Percentiles rank a stretch among this genome's conserved stretches.
Conservation (phyloP, 1,139 yeast genomes). For the Yamadazyma jaroonii region DNA sequence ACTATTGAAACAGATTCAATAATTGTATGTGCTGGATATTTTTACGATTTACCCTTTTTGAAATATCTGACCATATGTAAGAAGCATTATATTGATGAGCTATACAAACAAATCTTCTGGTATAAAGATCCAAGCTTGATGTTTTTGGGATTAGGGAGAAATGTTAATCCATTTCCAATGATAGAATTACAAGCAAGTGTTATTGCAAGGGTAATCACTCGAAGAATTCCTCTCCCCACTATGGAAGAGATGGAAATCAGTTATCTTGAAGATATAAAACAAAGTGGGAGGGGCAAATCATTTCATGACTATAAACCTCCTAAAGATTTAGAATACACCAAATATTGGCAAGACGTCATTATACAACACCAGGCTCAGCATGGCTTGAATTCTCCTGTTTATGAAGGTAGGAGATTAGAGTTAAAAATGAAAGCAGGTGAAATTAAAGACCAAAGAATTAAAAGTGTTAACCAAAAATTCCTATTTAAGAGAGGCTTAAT, state of each 20-base stretch:
- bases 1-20: slow-evolving; percentile 35
- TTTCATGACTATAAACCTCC: slow-evolving; percentile 29
- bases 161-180: slow-evolving; percentile 45
- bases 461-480: not conserved
- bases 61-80: slow-evolving; percentile 14
- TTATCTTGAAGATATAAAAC: slow-evolving; percentile 19
- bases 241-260: slow-evolving; percentile 25
- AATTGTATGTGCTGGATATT: slow-evolving; percentile 49
- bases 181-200: slow-evolving; percentile 46
- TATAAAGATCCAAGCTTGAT: slow-evolving; percentile 42
- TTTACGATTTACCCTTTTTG: slow-evolving; percentile 42
- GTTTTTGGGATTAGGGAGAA: slow-evolving; percentile 35
- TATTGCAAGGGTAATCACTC: slow-evolving; percentile 39
- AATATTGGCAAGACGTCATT: slow-evolving; percentile 16
- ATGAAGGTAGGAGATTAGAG: slow-evolving; percentile 11
- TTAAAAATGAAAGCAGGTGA: slow-evolving; percentile 6
- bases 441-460: slow-evolving; percentile 9
- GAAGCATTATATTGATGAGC: slow-evolving; percentile 17
- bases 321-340: slow-evolving; percentile 27
- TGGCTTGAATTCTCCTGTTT: slow-evolving; percentile 5
- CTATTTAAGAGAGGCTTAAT: not conserved
- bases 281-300: slow-evolving; percentile 22
- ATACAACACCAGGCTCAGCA: not conserved
- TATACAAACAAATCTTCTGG: slow-evolving; percentile 45
- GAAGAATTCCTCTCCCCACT: slow-evolving; percentile 35